These are phyloP conservation scores for Closterium sp. DNA, from an alignment of 139 green algal species.

Conservation along the genomic window DNA sequence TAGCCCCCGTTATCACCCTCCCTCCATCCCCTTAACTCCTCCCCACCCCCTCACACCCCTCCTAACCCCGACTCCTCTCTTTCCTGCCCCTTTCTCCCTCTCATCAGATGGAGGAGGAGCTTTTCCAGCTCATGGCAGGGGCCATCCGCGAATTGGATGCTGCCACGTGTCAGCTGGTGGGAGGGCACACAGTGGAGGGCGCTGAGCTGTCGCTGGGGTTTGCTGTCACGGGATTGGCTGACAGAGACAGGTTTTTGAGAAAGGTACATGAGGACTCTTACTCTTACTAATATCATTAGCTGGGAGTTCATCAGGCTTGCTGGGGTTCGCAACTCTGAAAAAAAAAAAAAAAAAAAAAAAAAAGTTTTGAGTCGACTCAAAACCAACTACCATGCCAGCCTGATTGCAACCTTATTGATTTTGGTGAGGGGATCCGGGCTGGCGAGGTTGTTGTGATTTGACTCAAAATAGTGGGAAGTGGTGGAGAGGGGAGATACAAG, in stretches of 20 bases:
- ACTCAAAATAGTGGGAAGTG: no score
- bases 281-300: no score
- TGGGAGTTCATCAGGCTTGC: no score
- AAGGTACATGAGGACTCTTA: no score
- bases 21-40: neutral
- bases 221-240: conserved; percentile 62
- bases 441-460: no score
- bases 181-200: conserved; percentile 82
- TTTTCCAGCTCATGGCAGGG: conserved; percentile 79
- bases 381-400: no score
- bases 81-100: neutral
- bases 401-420: no score
- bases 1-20: neutral
- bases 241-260: conserved; percentile 21
- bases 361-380: neutral
- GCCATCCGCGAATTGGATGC: conserved; percentile 58
- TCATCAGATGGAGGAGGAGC: conserved; percentile 61
- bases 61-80: neutral
- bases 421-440: no score
- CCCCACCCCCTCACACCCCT: no score
- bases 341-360: no score
- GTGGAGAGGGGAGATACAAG: no score
- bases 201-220: conserved; percentile 73
- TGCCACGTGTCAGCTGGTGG: conserved; percentile 73
- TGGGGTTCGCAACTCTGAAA: no score